Percentiles rank a stretch among this genome's conserved stretches.
Conservation (phyloP, 805 yeast genomes). For the Cyberlindnera japonica region DNA sequence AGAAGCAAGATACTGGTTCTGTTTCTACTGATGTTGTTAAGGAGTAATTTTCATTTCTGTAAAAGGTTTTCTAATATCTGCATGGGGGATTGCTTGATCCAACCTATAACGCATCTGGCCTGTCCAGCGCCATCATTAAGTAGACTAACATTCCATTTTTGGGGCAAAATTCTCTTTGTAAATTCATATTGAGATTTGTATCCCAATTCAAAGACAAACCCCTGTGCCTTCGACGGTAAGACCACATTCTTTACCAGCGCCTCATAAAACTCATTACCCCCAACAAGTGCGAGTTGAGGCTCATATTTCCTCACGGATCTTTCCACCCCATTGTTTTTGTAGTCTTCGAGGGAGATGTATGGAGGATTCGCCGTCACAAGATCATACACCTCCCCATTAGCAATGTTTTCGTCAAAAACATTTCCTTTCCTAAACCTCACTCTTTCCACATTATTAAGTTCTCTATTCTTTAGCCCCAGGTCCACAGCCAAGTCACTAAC, state of each 20-base stretch:
- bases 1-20: constrained; percentile 5
- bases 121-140: constrained; percentile 48
- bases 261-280: constrained; percentile 66
- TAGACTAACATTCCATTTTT: constrained; percentile 48
- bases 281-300: constrained; percentile 77
- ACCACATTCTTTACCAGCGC: constrained; percentile 49
- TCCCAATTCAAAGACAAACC: constrained; percentile 79
- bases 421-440: constrained; percentile 11
- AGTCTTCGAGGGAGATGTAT: constrained; percentile 56
- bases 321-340: constrained; percentile 41
- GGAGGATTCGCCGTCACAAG: constrained; percentile 89
- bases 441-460: constrained; percentile 7
- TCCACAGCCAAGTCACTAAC: constrained; percentile 48
- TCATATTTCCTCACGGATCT: constrained; percentile 68
- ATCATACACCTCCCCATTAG: constrained; percentile 32
- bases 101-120: constrained; percentile 63
- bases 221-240: constrained; percentile 39
- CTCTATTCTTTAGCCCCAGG: constrained; percentile 46
- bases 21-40: not conserved
- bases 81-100: constrained; percentile 34
- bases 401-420: constrained; percentile 4
- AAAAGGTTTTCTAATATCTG: constrained; percentile 7
- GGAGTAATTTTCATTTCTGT: not conserved
- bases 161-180: constrained; percentile 28
- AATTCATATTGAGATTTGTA: constrained; percentile 49